Base-by-base conservation (phyloP, 805 yeast species). In the Zygotorulaspora sp. region DNA sequence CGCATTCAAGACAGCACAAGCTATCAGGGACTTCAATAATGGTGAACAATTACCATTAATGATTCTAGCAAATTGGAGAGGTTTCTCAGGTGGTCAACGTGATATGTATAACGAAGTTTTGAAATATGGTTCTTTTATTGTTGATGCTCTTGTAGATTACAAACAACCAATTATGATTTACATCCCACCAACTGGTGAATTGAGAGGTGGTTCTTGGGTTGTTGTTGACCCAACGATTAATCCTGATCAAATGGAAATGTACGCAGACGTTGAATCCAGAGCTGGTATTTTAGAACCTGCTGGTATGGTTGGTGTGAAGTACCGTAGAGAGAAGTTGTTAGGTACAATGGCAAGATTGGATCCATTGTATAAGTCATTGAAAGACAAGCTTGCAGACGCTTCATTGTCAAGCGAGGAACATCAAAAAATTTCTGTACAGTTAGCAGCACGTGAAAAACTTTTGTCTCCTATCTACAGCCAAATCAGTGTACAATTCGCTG, bases 121-220 rank as follows among this genome's bases (percentile, higher is more conserved):
- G 70, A 92, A 92, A 67, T 92, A 85, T 62, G 99, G 99, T 62
- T 80, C 97, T 3, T 87, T 75, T 66, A 92, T 92, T 67, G 99
- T 92, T 48, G 99, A 92, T 63, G 97, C 98, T 10, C 75, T 92
- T 45, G 95, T 87, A 50, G 96, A 80, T 55, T 92, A 81, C 77
- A 86, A 86, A 63, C 98, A 92, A 67, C 99, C 99, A 43, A 83
- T 92, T 50, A 82, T 92, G 69, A 87, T 92, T 17, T 92, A 92
- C 67, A 90, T 92, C 63, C 98, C 99, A 36, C 99, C 99, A 42
- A 78, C 83, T 50, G 98, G 97, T 64, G 99, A 92, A 68, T 75
- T 92, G 52, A 84, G 99, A 77, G 99, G 99, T 72, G 99, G 99
- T 63, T 90, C 98, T 17, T 92, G 99, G 99, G 99, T 94, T 40